Conservation (phyloP, 169 alveolate species). For the Miamiensis avidus region DNA sequence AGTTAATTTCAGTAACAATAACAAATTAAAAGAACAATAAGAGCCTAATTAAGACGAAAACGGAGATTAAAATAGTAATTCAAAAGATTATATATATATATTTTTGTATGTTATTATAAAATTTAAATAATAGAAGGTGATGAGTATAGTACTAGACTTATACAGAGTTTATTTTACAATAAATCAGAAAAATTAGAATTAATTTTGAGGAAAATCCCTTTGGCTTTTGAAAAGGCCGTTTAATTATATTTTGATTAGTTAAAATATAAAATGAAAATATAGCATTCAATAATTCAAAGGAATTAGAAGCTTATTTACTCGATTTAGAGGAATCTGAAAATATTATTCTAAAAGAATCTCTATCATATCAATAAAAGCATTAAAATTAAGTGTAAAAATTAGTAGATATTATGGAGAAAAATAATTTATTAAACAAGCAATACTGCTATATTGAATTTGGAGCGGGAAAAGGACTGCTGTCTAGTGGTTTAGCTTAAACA, state of each 20-base stretch:
- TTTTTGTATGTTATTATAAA: too few species aligned
- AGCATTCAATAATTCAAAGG: neutral
- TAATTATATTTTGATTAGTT: constrained; percentile 21
- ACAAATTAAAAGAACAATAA: too few species aligned
- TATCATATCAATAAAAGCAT: constrained; percentile 40
- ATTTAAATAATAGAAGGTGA: neutral
- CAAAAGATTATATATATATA: too few species aligned
- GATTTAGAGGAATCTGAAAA: neutral
- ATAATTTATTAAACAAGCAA: constrained; percentile 8
- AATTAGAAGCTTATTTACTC: neutral
- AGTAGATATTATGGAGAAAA: constrained; percentile 5
- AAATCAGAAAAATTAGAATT: neutral
- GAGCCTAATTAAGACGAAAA: neutral
- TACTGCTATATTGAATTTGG: constrained; percentile 42
- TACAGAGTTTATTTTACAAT: neutral
- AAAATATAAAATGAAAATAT: neutral
- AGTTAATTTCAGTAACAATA: neutral
- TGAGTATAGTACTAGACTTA: neutral
- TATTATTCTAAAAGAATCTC: neutral
- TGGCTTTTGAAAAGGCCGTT: constrained; percentile 4
- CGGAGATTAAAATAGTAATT: neutral
- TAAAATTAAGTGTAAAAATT: constrained; percentile 8
- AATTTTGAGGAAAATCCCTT: neutral
- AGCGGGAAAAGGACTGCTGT: constrained; percentile 51
- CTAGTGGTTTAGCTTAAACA: constrained; percentile 25